Percentiles rank a stretch among this genome's conserved stretches.
Evolutionary conservation across 805 yeast genomes (phyloP).

Genomic region (Tetrapisispora arboricola): DNA sequence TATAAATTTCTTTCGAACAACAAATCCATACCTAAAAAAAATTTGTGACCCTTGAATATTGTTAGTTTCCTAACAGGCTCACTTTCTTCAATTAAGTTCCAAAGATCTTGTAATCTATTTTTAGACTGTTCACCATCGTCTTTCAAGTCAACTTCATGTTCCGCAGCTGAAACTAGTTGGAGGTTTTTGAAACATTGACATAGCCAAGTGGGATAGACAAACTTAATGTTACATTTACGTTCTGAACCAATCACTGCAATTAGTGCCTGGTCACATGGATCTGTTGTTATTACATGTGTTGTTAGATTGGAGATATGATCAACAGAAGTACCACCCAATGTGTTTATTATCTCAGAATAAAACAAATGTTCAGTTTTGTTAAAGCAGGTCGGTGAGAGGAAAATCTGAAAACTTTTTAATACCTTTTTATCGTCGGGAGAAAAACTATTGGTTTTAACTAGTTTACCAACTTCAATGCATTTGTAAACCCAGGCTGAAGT

Average conservation of each 20-base stretch:
- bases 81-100: constrained; percentile 8
- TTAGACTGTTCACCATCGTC: constrained; percentile 17
- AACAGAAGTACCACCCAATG: constrained; percentile 68
- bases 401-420: constrained; percentile 50
- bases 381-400: constrained; percentile 45
- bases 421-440: constrained; percentile 64
- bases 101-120: constrained; percentile 5
- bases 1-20: constrained; percentile 1
- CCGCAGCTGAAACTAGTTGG: constrained; percentile 34
- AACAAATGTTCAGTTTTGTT: constrained; percentile 59
- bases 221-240: constrained; percentile 18
- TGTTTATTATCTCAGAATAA: constrained; percentile 45
- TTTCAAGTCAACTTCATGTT: constrained; percentile 15
- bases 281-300: constrained; percentile 64
- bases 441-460: constrained; percentile 29
- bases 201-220: constrained; percentile 3
- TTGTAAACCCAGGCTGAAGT: constrained; percentile 19
- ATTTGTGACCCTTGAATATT: background rate
- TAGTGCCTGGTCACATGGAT: constrained; percentile 47
- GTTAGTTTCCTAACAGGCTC: too few relatives aligned
- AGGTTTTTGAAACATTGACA: constrained; percentile 1
- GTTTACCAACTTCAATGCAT: constrained; percentile 16
- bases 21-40: constrained; percentile 1
- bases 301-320: constrained; percentile 56
- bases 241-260: constrained; percentile 39